A percentile compares a stretch with the other conserved stretches of the same genome.
These are phyloP conservation scores for Ophiostoma pallidulum DNA, from an alignment of 2,329 filamentous ascomycete species.

Conservation along the genomic window DNA sequence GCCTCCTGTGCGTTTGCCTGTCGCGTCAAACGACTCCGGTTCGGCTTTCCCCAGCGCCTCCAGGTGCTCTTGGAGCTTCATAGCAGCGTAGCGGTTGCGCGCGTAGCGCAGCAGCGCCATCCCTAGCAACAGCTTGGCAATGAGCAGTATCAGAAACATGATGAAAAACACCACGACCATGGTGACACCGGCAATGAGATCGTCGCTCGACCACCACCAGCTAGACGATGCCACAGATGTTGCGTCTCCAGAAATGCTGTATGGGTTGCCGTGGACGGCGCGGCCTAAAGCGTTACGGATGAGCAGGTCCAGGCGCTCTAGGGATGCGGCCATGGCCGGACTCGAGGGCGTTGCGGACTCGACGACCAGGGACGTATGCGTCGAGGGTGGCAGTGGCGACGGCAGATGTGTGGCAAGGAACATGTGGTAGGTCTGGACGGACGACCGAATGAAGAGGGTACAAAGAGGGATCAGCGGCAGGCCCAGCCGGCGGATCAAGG, in stretches of 20 bases:
- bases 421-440: constrained; percentile 96
- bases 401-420: constrained; percentile 83
- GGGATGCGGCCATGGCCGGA: constrained; percentile 64
- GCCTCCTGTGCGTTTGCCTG: constrained; percentile 67
- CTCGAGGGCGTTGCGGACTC: constrained; percentile 53
- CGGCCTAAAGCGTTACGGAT: constrained; percentile 69
- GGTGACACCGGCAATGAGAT: constrained; percentile 65
- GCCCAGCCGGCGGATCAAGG: constrained; percentile 79
- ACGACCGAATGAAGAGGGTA: constrained; percentile 89
- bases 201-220: constrained; percentile 50
- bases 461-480: constrained; percentile 86
- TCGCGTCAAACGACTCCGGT: constrained; percentile 52
- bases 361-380: constrained; percentile 54
- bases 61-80: constrained; percentile 61
- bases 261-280: constrained; percentile 55
- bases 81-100: constrained; percentile 65
- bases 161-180: constrained; percentile 81
- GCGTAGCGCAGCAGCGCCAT: constrained; percentile 78
- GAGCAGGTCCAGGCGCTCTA: constrained; percentile 69
- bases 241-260: constrained; percentile 12
- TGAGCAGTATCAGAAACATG: constrained; percentile 73
- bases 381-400: constrained; percentile 56
- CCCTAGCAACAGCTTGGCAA: constrained; percentile 75
- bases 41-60: constrained; percentile 37
- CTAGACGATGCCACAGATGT: constrained; percentile 21